Base-by-base conservation (phyloP, 2,329 filamentous ascomycete genomes). In the Colletotrichum sp. region DNA sequence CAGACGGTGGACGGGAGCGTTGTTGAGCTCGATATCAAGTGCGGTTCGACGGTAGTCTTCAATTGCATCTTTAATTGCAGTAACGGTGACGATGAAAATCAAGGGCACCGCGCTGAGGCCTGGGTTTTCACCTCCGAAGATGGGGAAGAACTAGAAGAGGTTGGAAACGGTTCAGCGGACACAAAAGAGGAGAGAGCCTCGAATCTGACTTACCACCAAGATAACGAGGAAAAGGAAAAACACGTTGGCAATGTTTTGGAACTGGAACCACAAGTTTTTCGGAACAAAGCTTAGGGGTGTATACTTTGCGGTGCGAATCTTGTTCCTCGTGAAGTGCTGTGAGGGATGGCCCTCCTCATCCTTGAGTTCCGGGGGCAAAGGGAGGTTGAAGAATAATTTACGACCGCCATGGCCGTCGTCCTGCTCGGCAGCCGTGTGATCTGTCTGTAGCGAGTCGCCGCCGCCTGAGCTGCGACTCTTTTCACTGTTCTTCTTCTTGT, bases 141-240 rank as follows among this genome's bases (percentile, higher is more conserved):
- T 98, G 77, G 95, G 93, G 86, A 99, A 99, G 83, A 98, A 95
- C 97, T 99, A 86, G 28, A 78, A 55, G 36, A 36, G 26, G 72
- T 78, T 72, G 71, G 66, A 63, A 67, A 72, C 57, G 24, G 52
- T 69, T 72, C 49, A 76, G 26, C n/a, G 36, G 36, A 32, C 6
- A 49, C 32, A 9, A 52, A 21, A 18, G 39, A 32, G 10, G 57
- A 21, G 57, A 49, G 65, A 36, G 28, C 39, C 28, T 71, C 32
- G 30, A 32, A 39, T 66, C 26, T 60, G 65, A 84, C 96, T 90
- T 93, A 99, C 97, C 82, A 94, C 93, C 76, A 99, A 91, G 82
- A 99, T 98, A 83, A 98, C 96, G 81, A 96, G 91, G 87, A 99
- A 98, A 80, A 99, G 89, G 90, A 99, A 99, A 87, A 99, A 99